These are phyloP conservation scores for Rhododendron ovatum DNA, from an alignment of 148 eudicot genomes.

Conservation along the genomic window DNA sequence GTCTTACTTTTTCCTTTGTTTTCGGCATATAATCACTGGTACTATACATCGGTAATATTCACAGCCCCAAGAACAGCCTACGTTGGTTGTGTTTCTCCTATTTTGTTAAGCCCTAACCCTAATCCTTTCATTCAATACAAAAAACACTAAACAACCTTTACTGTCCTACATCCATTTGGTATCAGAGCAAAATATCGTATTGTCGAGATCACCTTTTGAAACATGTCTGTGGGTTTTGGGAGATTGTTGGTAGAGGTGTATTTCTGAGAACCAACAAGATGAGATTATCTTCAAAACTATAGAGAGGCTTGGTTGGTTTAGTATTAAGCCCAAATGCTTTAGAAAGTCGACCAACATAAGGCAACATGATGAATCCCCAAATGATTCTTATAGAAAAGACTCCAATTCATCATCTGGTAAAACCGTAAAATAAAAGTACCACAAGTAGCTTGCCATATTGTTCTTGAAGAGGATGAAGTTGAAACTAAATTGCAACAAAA, in stretches of 20 bases:
- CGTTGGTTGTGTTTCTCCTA: too few species aligned
- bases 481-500: neutral
- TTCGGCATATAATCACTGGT: neutral
- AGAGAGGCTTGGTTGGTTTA: neutral
- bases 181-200: neutral
- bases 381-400: neutral
- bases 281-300: neutral
- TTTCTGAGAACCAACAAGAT: neutral
- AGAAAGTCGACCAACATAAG: neutral
- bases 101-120: too few species aligned
- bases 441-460: neutral
- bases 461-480: neutral
- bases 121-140: too few species aligned
- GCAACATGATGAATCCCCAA: neutral
- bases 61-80: too few species aligned
- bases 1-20: neutral
- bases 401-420: neutral
- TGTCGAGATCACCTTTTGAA: neutral
- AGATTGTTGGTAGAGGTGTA: neutral
- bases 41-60: neutral
- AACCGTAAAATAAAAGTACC: too few species aligned
- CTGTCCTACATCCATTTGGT: neutral
- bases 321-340: neutral
- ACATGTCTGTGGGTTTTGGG: neutral
- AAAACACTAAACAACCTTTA: neutral